phyloP scores from a whole-genome alignment of 1,139 yeast species.

The Sporopachydermia cereana region DNA sequence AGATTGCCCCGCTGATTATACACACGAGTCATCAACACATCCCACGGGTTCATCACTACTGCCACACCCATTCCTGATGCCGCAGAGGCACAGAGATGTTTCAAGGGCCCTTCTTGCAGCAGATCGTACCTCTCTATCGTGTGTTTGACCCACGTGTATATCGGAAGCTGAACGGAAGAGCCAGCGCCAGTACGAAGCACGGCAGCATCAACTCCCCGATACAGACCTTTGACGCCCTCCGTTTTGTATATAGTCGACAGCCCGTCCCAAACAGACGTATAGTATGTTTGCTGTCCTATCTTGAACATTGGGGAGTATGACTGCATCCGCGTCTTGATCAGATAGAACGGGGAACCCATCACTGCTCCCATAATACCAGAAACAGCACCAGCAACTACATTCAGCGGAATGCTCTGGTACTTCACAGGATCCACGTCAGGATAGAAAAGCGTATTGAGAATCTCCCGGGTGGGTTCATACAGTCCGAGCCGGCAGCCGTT shows the following conservation, averaged over 20 bases:
- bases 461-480: slow-evolving; percentile 74
- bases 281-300: slow-evolving; percentile 89
- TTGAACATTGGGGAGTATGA: slow-evolving; percentile 58
- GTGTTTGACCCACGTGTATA: slow-evolving; percentile 68
- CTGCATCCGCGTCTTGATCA: slow-evolving; percentile 94
- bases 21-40: slow-evolving; percentile 85
- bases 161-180: slow-evolving; percentile 90
- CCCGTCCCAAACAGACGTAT: slow-evolving; percentile 60
- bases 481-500: slow-evolving; percentile 92
- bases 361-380: slow-evolving; percentile 89
- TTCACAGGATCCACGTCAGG: slow-evolving; percentile 39
- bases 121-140: slow-evolving; percentile 37
- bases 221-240: slow-evolving; percentile 73
- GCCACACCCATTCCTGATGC: slow-evolving; percentile 88
- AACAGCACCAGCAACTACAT: slow-evolving; percentile 70
- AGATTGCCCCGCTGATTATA: slow-evolving; percentile 88
- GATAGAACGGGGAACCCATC: slow-evolving; percentile 80
- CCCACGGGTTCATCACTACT: slow-evolving; percentile 95
- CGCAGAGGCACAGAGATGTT: slow-evolving; percentile 68
- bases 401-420: slow-evolving; percentile 47
- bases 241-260: slow-evolving; percentile 42
- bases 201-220: slow-evolving; percentile 92
- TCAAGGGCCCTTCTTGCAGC: slow-evolving; percentile 49
- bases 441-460: slow-evolving; percentile 42
- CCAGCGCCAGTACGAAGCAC: slow-evolving; percentile 91